Conservation (phyloP, 169 alveolate genomes). For the Plasmodium blacklocki region DNA sequence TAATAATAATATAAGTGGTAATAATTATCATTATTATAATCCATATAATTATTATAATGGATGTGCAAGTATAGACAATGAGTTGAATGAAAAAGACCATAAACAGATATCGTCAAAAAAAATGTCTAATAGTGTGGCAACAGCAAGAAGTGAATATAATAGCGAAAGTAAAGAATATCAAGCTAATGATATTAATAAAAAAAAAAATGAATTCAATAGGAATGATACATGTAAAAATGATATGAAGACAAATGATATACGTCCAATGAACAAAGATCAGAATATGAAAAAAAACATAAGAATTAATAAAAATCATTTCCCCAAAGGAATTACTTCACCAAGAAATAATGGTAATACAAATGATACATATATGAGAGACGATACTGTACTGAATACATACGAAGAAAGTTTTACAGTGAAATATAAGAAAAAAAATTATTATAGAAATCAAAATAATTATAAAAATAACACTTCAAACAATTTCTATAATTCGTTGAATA, state of each 20-base stretch:
- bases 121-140: not conserved
- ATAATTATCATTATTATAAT: not conserved
- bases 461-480: slow-evolving; percentile 15
- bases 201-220: not conserved
- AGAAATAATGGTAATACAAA: not conserved
- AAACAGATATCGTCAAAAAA: not conserved
- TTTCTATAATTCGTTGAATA: slow-evolving; percentile 20
- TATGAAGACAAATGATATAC: no score
- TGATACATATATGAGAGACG: slow-evolving; percentile 4
- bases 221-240: not conserved
- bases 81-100: not conserved
- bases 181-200: slow-evolving; percentile 3
- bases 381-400: not conserved
- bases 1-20: not conserved
- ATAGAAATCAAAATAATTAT: slow-evolving; percentile 20
- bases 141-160: no score
- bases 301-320: slow-evolving; percentile 6
- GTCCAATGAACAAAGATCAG: slow-evolving; percentile 15
- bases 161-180: slow-evolving; percentile 4
- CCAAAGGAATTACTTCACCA: slow-evolving; percentile 1
- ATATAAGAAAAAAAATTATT: slow-evolving; percentile 26
- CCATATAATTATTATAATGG: not conserved
- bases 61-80: not conserved
- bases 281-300: slow-evolving; percentile 22
- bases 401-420: slow-evolving; percentile 27